These are phyloP conservation scores for Rostrohypoxylon terebratum DNA, from an alignment of 495 filamentous ascomycete species.

Conservation along the genomic window DNA sequence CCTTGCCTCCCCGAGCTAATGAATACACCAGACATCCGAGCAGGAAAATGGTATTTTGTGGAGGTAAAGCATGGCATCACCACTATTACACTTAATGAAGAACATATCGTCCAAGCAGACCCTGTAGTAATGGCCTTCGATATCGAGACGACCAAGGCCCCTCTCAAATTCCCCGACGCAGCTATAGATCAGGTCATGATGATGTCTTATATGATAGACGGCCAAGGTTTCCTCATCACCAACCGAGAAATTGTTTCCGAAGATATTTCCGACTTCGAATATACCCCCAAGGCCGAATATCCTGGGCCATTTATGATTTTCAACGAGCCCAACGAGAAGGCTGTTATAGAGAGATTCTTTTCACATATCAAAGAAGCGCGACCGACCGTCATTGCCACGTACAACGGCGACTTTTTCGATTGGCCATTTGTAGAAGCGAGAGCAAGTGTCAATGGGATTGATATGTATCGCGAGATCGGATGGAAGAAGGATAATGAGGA, in stretches of 20 bases:
- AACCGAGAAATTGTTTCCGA: constrained; percentile 98
- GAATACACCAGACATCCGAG: constrained; percentile 78
- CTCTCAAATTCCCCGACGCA: constrained; percentile 97
- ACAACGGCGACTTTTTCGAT: constrained; percentile 99
- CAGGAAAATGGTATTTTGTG: constrained; percentile 97
- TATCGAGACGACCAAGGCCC: constrained; percentile 97
- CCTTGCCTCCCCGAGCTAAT: constrained; percentile 38
- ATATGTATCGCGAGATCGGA: constrained; percentile 98
- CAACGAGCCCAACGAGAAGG: constrained; percentile 96
- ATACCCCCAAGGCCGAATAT: constrained; percentile 97
- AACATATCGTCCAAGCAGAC: constrained; percentile 87
- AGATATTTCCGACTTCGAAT: constrained; percentile 98
- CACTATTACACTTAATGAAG: constrained; percentile 84
- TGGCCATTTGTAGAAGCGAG: constrained; percentile 98
- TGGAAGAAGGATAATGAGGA: constrained; percentile 96
- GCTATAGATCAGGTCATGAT: constrained; percentile 99
- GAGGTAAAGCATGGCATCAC: constrained; percentile 92
- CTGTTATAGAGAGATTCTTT: constrained; percentile 90
- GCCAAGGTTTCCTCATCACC: constrained; percentile 97
- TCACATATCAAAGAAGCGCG: constrained; percentile 93
- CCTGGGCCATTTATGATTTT: constrained; percentile 95
- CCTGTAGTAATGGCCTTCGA: constrained; percentile 97
- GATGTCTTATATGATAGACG: constrained; percentile 99
- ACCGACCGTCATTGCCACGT: constrained; percentile 96
- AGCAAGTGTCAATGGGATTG: constrained; percentile 93